Evolutionary conservation across 2,329 filamentous ascomycete species (phyloP), one percentile per base, ranked within the genome.

Genomic region (Proliferodiscus dingleyae): DNA sequence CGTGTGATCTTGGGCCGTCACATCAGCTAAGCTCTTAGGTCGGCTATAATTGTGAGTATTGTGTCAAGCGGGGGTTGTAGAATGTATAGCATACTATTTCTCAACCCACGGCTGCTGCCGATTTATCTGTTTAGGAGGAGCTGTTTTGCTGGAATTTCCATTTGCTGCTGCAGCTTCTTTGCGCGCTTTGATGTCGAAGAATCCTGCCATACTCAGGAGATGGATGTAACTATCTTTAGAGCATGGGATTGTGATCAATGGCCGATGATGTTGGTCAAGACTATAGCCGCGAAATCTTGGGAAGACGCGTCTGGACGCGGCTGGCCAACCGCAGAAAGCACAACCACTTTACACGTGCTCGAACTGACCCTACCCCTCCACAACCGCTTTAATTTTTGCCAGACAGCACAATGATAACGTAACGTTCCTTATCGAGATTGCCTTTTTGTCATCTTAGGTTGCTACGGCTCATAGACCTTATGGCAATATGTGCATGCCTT

Each of bases 1-100:
- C 6, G 93, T 97, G 68, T 98, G 93, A 61, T 98, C 93, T 78
- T 98, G 93, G 10, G 91, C 91, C 16, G 93, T 88, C 54, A 99
- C 90, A 78, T 98, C 94, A 64, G 83, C 85, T 40, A 99, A 81
- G 9, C 84, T 89, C 69, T 94, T 96, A 22, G 93, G 94, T 36
- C 93, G 90, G 66, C 91, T 97, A 55, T 3, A 19, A 21, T 26
- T 37, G 59, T 71, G 44, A 71, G 62, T 49, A 51, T 54, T 41
- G 40, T 19, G 15, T 21, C 19, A 11, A 40, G 16, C 3, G 5
- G 22, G 36, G 10, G 16, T 24, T 26, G 39, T 41, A 10, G 28
- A 34, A 37, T 18, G 10, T 26, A 38, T n/a, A 33, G 52, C 77
- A 52, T 73, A 95, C 91, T 96, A 97, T 87, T 97, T 97, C 73